phyloP scores from a whole-genome alignment of 805 yeast species.

The Monosporozyma aquatica region DNA sequence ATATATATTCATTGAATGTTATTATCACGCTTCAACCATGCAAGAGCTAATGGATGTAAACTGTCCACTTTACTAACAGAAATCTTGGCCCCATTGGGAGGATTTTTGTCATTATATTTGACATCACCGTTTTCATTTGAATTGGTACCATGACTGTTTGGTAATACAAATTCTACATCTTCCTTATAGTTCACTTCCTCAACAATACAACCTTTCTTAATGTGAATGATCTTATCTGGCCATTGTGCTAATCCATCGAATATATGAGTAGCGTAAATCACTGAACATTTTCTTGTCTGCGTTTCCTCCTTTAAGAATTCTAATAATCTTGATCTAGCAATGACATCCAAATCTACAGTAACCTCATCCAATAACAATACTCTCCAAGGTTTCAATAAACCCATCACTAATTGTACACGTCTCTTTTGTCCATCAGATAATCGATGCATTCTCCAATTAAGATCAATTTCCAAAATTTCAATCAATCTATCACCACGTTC shows the following conservation, averaged over 20 bases:
- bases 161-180: slow-evolving; percentile 27
- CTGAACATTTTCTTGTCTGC: slow-evolving; percentile 54
- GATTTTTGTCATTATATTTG: slow-evolving; percentile 4
- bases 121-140: slow-evolving; percentile 19
- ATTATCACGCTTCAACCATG: slow-evolving; percentile 42
- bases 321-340: slow-evolving; percentile 71
- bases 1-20: slow-evolving; percentile 3
- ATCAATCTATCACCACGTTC: slow-evolving; percentile 73
- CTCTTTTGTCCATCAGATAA: slow-evolving; percentile 94
- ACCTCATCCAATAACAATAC: slow-evolving; percentile 87
- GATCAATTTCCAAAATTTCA: slow-evolving; percentile 73
- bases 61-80: slow-evolving; percentile 33
- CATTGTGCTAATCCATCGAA: slow-evolving; percentile 89
- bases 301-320: slow-evolving; percentile 71
- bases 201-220: slow-evolving; percentile 54
- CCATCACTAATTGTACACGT: slow-evolving; percentile 91
- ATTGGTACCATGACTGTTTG: slow-evolving; percentile 5
- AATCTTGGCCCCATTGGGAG: slow-evolving; percentile 9
- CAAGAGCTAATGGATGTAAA: slow-evolving; percentile 63
- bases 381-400: slow-evolving; percentile 84
- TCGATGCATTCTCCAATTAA: slow-evolving; percentile 84
- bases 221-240: slow-evolving; percentile 79
- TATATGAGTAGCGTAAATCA: slow-evolving; percentile 91
- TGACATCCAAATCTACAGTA: slow-evolving; percentile 90
- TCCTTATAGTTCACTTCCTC: slow-evolving; percentile 28